Evolutionary conservation across 2,329 filamentous ascomycete species (phyloP).

Genomic region (Colletotrichum sp.): DNA sequence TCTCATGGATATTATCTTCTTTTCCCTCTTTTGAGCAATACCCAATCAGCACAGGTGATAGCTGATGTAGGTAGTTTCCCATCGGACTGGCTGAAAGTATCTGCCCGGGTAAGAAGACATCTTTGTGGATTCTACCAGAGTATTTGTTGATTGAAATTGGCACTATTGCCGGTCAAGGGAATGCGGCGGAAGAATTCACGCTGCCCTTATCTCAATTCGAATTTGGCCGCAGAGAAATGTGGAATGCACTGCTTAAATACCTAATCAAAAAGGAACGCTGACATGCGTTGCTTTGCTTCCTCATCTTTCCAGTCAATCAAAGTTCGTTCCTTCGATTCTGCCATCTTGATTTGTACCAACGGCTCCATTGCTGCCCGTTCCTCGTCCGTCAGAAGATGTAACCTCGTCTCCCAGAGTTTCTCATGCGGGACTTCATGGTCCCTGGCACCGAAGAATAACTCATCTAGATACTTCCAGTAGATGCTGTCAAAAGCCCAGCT

Average conservation of each 20-base stretch:
- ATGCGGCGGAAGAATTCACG: too few relatives aligned
- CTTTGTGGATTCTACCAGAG: too few relatives aligned
- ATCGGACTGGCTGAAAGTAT: too few relatives aligned
- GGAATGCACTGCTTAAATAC: background rate
- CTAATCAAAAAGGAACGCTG: background rate
- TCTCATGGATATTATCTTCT: too few relatives aligned
- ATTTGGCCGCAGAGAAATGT: too few relatives aligned
- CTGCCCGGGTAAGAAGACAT: too few relatives aligned
- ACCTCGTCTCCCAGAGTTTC: slow-evolving; percentile 18
- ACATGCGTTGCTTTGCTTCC: background rate
- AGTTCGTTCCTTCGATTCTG: slow-evolving; percentile 13
- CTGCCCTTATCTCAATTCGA: accelerated
- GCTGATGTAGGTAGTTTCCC: too few relatives aligned
- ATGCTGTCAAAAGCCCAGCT: slow-evolving; percentile 41
- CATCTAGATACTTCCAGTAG: slow-evolving; percentile 39
- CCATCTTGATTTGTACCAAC: slow-evolving; percentile 27
- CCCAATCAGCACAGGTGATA: too few relatives aligned
- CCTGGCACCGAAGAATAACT: slow-evolving; percentile 22
- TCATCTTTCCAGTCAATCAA: slow-evolving; percentile 23
- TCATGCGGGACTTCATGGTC: slow-evolving; percentile 13
- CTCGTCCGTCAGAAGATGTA: slow-evolving; percentile 24
- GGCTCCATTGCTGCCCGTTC: slow-evolving; percentile 27
- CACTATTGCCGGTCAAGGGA: accelerated
- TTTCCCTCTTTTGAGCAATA: too few relatives aligned
- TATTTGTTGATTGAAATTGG: too few relatives aligned